Base-by-base conservation (phyloP, 106 monocot genomes). In the Allium fistulosum region DNA sequence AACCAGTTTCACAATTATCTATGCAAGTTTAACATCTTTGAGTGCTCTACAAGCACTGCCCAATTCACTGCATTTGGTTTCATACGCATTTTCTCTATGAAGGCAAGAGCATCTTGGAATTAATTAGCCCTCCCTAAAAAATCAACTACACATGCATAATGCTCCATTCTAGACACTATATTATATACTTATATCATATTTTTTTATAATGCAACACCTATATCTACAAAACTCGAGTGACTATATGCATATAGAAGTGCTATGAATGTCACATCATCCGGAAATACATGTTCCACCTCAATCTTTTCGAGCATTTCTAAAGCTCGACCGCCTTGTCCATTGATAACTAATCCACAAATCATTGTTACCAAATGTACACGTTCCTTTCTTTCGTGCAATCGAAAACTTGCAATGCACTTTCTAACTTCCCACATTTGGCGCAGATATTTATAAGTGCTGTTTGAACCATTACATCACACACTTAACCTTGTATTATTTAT, bases 381-480 rank as follows among this genome's bases (percentile, higher is more conserved):
- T 75, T 70, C 53, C 66, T 75, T 28, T 75, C 65, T 61, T 48
- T 75, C 75, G 75, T 75, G 22, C 11, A 11, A 16, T 66, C 55
- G 37, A 80, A 80, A 1, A 75, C 74, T 27, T 71, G 75, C 26
- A 70, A 11, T n/a, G 80, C 74, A 11, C 65, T 17, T 8, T 75
- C 75, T 18, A 80, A 16, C 8, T 18, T 61, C 11, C 91, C 91
- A 53, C 91, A 87, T 71, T 87, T 91, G 1, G 87, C 62, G 51
- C 87, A 91, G 87, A 91, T 91, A 61, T 84, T 80, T 10, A 87
- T 72, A 3, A 91, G 77, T 17, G 75, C 70, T 49, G 74, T 80
- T 47, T 65, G 59, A 0, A 80, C 18, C 37, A 71, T 71, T 28
- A 71, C 59, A 9, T 80, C n/a, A n/a, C 80, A 14, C 53, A 59